These are phyloP conservation scores for Xylaria telfairii DNA, from an alignment of 495 filamentous ascomycete genomes.

Conservation along the genomic window DNA sequence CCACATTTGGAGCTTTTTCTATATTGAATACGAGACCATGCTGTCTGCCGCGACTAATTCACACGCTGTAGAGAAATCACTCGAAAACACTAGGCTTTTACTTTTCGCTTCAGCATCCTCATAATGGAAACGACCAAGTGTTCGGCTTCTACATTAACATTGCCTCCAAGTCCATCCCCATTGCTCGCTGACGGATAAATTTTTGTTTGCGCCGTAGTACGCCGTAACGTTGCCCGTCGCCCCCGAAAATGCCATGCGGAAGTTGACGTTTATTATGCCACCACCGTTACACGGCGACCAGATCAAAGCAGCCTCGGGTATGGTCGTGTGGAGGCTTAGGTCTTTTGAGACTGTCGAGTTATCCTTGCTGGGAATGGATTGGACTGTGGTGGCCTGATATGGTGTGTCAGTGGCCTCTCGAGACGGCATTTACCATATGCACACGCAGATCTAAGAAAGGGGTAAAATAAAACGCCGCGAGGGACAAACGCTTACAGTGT, in stretches of 20 bases:
- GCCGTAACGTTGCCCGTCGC: neutral
- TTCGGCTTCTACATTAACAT: neutral
- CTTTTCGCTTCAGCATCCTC: neutral
- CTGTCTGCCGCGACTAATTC: neutral
- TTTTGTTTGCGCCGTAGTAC: conserved; percentile 9
- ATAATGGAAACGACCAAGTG: neutral
- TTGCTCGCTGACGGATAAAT: conserved; percentile 6
- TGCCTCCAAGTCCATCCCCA: conserved; percentile 13
- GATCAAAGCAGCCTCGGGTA: neutral
- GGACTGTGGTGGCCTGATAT: neutral
- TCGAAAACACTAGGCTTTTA: neutral
- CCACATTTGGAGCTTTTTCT: neutral
- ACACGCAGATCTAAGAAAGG: neutral
- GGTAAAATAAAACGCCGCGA: too few relatives aligned
- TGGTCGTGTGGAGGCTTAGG: conserved; percentile 14
- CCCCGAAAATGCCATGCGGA: conserved; percentile 14
- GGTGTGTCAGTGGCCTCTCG: neutral
- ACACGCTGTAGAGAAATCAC: neutral
- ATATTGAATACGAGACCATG: neutral
- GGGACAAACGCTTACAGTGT: neutral
- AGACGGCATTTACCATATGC: neutral
- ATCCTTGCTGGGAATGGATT: conserved; percentile 6
- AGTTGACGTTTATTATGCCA: conserved; percentile 14
- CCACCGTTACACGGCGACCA: conserved; percentile 8
- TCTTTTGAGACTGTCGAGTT: neutral